Percentiles rank a stretch among this genome's conserved stretches.
These are phyloP conservation scores for Acer yangbiense DNA, from an alignment of 345 rosid species.

Conservation along the genomic window DNA sequence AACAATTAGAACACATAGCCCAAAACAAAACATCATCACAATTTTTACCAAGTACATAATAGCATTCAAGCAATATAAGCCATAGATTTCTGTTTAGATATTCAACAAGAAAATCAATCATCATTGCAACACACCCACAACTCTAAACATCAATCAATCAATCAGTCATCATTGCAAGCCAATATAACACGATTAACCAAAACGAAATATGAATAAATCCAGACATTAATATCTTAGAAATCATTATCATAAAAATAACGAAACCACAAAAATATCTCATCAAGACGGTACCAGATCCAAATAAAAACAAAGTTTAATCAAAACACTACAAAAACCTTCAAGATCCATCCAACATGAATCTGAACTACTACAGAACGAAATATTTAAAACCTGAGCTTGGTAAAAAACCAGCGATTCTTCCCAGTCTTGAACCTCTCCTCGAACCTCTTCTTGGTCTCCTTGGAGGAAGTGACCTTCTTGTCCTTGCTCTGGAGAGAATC, in stretches of 20 bases:
- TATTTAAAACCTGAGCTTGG: slow-evolving; percentile 56
- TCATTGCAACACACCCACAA: no score
- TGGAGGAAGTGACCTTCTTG: slow-evolving; percentile 49
- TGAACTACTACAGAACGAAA: not conserved
- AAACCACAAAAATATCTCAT: slow-evolving; percentile 11
- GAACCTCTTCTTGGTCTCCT: slow-evolving; percentile 54
- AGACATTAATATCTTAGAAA: not conserved
- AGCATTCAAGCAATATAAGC: no score
- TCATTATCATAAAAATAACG: not conserved
- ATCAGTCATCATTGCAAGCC: not conserved
- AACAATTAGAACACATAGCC: no score
- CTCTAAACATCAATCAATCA: not conserved
- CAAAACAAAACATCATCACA: no score
- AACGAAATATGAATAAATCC: not conserved
- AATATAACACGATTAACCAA: no score
- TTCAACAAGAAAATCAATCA: no score
- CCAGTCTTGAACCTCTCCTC: slow-evolving; percentile 71
- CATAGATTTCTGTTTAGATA: no score
- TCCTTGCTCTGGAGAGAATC: slow-evolving; percentile 48
- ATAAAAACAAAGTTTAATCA: not conserved
- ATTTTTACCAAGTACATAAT: no score
- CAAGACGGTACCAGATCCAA: slow-evolving; percentile 14
- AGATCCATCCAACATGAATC: not conserved
- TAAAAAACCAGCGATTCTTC: slow-evolving; percentile 67
- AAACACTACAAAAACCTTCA: slow-evolving; percentile 4